Evolutionary conservation across 805 yeast genomes (phyloP).

Genomic region (Suhomyces sp.): DNA sequence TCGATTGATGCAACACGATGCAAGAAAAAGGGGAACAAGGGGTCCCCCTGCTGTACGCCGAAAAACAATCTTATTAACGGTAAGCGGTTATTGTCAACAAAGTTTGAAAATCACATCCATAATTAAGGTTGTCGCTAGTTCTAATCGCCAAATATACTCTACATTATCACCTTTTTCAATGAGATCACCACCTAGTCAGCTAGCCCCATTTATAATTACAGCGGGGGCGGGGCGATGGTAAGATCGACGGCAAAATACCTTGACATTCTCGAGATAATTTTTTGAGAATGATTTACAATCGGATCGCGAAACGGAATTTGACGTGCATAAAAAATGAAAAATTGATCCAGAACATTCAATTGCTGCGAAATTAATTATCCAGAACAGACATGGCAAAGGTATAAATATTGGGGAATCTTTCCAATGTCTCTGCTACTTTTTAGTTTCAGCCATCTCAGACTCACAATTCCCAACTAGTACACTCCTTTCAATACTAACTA

Average conservation of each 20-base stretch:
- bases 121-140: neutral
- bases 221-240: neutral
- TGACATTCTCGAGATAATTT: neutral
- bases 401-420: neutral
- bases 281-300: neutral
- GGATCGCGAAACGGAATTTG: neutral
- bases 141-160: neutral
- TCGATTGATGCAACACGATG: neutral
- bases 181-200: neutral
- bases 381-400: neutral
- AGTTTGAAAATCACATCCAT: neutral
- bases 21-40: neutral
- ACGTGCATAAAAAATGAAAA: neutral
- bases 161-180: neutral
- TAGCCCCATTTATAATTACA: neutral
- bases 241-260: neutral
- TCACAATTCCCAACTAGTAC: conserved; percentile 12
- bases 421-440: neutral
- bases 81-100: neutral
- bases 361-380: neutral
- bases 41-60: neutral
- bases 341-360: neutral
- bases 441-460: neutral
- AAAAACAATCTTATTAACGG: neutral
- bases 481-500: neutral